These are phyloP conservation scores for Solanum sejunctum DNA, from an alignment of 257 asterid genomes.

Conservation along the genomic window DNA sequence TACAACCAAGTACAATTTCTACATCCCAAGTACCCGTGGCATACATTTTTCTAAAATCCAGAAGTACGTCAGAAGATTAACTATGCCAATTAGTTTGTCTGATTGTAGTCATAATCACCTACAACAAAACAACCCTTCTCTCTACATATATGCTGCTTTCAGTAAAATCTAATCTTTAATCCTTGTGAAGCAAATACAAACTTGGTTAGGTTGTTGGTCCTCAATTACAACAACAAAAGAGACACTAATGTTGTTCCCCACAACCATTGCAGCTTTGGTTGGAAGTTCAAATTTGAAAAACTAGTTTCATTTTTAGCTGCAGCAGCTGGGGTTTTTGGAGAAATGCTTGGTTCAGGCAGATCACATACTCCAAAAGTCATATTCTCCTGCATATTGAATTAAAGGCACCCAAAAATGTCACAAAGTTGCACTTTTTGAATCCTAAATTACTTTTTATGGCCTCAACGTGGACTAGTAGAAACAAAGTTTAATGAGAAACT, in stretches of 20 bases:
- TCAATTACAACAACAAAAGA: conserved; percentile 9
- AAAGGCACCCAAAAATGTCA: neutral
- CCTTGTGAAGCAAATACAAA: neutral
- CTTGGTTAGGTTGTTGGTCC: neutral
- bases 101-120: neutral
- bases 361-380: conserved; percentile 61
- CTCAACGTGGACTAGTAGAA: neutral
- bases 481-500: neutral
- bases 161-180: neutral
- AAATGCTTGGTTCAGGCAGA: conserved; percentile 19
- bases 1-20: neutral
- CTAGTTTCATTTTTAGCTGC: conserved; percentile 19
- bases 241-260: conserved; percentile 13
- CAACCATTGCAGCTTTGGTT: conserved; percentile 27
- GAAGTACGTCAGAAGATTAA: neutral
- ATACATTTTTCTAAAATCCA: neutral
- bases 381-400: conserved; percentile 33
- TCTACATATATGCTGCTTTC: neutral
- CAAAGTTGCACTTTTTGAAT: neutral
- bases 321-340: conserved; percentile 17
- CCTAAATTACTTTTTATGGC: neutral
- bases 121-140: neutral
- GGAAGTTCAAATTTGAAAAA: conserved; percentile 14
- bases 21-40: neutral
- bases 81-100: neutral